These are phyloP conservation scores for Porcisia hertigi DNA, from an alignment of 208 protist species.

Conservation along the genomic window DNA sequence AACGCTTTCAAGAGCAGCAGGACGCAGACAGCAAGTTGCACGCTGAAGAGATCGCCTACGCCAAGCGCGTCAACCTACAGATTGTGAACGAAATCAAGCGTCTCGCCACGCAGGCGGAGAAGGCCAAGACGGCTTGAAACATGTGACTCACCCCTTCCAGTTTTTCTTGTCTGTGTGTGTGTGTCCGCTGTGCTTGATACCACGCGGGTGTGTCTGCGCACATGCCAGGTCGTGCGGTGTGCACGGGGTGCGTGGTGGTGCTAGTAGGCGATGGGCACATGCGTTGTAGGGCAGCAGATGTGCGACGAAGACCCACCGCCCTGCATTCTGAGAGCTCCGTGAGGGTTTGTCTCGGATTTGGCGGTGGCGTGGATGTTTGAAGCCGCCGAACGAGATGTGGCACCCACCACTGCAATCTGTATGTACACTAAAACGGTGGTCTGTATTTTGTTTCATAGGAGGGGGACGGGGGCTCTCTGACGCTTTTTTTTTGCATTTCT, in stretches of 20 bases:
- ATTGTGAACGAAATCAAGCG: slow-evolving; percentile 90
- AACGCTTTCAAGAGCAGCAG: slow-evolving; percentile 87
- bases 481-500: background rate
- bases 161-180: background rate
- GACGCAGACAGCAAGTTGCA: slow-evolving; percentile 62
- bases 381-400: too few relatives aligned
- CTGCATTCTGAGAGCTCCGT: background rate
- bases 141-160: background rate
- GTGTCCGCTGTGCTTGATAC: background rate
- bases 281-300: too few relatives aligned
- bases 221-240: too few relatives aligned
- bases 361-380: background rate
- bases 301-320: background rate
- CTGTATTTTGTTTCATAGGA: too few relatives aligned
- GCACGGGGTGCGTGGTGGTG: background rate
- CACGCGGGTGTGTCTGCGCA: background rate
- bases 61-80: slow-evolving; percentile 86
- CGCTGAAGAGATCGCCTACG: slow-evolving; percentile 87
- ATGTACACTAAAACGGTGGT: slow-evolving; percentile 1
- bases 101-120: slow-evolving; percentile 61
- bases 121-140: slow-evolving; percentile 24
- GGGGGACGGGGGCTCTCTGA: background rate
- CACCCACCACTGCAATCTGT: background rate
- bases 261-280: too few relatives aligned
- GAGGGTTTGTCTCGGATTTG: background rate